Evolutionary conservation across 768 basidiomycete genomes (phyloP), one percentile per base, ranked within the genome.

Genomic region (Nidularia sp.): DNA sequence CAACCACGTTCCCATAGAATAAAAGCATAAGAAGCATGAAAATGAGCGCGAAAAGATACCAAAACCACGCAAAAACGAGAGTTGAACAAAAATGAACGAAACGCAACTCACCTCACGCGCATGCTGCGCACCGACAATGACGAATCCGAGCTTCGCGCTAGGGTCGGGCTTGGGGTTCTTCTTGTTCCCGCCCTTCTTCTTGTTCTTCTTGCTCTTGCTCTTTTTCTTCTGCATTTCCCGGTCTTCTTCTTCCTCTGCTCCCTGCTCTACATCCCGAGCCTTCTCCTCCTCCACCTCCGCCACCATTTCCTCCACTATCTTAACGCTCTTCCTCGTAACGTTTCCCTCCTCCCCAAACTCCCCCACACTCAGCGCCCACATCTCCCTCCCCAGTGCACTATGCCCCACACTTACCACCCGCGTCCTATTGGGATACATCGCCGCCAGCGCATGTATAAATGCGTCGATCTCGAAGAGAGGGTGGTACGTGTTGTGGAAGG

Each of bases 121-220:
- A 63, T 92, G 89, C 60, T 87, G 86, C 0, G 86, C 85, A 12
- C 86, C 86, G 2, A 81, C 69, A 35, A 93, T 72, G 8, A 91
- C 80, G 55, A 92, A 79, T 8, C 83, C 85, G 25, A 77, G 62
- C 53, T 59, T 57, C 1, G 51, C 54, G 13, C 53, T 57, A 34
- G 45, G 49, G 3, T 36, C 48, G 22, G 49, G 55, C 18, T 52
- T 60, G 31, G 46, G 36, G 3, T 41, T 53, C 52, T 57, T 60
- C 51, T 46, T 58, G 48, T 53, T 60, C 42, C 54, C 54, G 10
- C 55, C 50, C 36, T 46, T 55, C 44, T 18, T 18, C 22, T 45
- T 45, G 8, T 45, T 45, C 8, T 22, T 57, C 55, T 56, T 55
- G 33, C 54, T 53, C 50, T 57, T 54, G 45, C 35, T 44, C 33